phyloP scores from a whole-genome alignment of 441 rosid genomes.

The Populus hybrid region DNA sequence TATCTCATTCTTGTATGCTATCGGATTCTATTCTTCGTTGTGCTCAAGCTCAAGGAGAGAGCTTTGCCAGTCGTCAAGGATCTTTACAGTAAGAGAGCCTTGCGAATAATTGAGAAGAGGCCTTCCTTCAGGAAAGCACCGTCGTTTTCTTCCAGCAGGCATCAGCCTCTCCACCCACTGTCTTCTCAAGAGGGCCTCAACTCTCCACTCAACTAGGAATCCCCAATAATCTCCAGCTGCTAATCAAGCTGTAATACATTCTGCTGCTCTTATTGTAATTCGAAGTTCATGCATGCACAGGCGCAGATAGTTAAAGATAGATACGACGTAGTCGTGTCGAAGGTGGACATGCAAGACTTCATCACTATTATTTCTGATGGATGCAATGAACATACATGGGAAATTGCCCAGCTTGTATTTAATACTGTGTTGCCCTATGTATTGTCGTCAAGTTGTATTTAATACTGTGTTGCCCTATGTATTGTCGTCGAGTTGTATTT shows the following conservation, averaged over 20 bases:
- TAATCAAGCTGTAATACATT: not conserved
- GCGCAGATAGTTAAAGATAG: not conserved
- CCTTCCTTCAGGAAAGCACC: conserved; percentile 69
- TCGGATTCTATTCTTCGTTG: conserved; percentile 63
- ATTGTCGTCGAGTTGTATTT: too few species aligned
- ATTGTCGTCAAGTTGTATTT: too few species aligned
- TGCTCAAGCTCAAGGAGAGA: conserved; percentile 81
- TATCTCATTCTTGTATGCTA: conserved; percentile 60
- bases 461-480: too few species aligned
- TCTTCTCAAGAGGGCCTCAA: conserved; percentile 90
- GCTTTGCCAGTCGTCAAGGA: conserved; percentile 61
- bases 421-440: too few species aligned
- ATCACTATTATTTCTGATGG: not conserved
- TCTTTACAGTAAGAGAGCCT: conserved; percentile 57
- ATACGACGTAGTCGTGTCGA: too few species aligned
- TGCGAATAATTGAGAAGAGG: conserved; percentile 57
- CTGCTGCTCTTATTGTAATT: conserved; percentile 6
- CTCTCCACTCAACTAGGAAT: conserved; percentile 54
- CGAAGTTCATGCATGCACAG: conserved; percentile 6
- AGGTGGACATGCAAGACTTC: not conserved
- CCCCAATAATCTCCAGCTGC: not conserved
- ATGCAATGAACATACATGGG: not conserved
- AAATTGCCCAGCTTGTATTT: not conserved
- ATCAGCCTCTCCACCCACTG: conserved; percentile 56
- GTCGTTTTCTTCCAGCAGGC: conserved; percentile 58